phyloP scores from a whole-genome alignment of 2,329 filamentous ascomycete species.

The Fusarium bactridioides region DNA sequence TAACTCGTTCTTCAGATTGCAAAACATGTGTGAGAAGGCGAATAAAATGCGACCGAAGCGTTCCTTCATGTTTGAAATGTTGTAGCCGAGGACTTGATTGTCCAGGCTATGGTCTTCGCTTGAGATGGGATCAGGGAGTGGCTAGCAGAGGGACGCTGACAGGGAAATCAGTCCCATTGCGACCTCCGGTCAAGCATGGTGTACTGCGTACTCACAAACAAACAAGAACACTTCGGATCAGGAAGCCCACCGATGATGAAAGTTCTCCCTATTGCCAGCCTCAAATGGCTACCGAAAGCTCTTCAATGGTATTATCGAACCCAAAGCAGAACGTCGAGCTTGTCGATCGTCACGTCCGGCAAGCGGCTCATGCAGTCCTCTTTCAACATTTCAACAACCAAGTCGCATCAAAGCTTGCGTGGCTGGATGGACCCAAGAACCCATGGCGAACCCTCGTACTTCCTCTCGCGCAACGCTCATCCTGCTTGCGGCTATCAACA shows the following conservation, averaged over 20 bases:
- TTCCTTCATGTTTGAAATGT: not conserved
- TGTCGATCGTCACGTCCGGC: not conserved
- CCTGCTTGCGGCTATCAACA: not conserved
- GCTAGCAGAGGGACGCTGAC: not conserved
- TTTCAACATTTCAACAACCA: not conserved
- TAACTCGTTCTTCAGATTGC: not conserved
- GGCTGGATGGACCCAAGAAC: not conserved
- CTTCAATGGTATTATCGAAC: not conserved
- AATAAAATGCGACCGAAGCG: not conserved
- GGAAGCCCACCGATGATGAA: no score
- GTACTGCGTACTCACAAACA: not conserved
- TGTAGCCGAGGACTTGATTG: not conserved
- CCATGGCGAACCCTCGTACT: not conserved
- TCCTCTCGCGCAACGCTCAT: not conserved
- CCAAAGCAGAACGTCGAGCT: not conserved
- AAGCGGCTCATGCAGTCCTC: not conserved
- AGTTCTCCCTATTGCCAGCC: accelerated
- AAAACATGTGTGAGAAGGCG: not conserved
- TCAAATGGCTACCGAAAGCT: not conserved
- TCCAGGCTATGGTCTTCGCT: not conserved
- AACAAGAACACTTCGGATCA: no score
- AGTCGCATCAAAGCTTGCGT: not conserved
- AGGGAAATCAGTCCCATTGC: not conserved
- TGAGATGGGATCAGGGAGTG: conserved; percentile 5
- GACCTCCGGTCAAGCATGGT: not conserved